phyloP scores from a whole-genome alignment of 345 rosid species.

The Pugionium dolabratum region DNA sequence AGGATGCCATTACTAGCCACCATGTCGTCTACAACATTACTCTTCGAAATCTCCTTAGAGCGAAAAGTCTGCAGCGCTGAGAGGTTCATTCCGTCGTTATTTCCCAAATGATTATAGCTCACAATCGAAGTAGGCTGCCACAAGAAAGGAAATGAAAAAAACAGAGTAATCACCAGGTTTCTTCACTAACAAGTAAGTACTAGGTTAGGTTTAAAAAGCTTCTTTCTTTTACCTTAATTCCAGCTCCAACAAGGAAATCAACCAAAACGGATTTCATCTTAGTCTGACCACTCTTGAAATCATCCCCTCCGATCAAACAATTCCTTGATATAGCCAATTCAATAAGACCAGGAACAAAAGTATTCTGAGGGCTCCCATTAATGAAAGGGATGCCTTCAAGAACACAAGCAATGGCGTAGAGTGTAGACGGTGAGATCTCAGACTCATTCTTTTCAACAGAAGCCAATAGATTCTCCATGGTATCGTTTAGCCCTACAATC shows the following conservation, averaged over 20 bases:
- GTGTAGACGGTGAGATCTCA: constrained; percentile 95
- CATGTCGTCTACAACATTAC: constrained; percentile 98
- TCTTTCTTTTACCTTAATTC: constrained; percentile 68
- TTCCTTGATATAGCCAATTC: constrained; percentile 84
- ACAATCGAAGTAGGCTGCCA: constrained; percentile 94
- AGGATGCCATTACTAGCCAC: constrained; percentile 91
- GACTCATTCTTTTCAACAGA: constrained; percentile 76
- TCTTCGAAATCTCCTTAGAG: constrained; percentile 95
- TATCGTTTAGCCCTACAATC: constrained; percentile 81
- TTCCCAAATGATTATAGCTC: constrained; percentile 96
- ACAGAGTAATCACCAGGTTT: neutral
- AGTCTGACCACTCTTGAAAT: constrained; percentile 99
- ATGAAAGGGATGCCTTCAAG: constrained; percentile 88
- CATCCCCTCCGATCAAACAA: constrained; percentile 95
- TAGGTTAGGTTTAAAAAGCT: constrained; percentile 9
- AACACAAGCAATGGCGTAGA: constrained; percentile 85
- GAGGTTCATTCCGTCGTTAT: constrained; percentile 96
- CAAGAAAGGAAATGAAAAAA: neutral
- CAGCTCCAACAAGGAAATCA: constrained; percentile 98
- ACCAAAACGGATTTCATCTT: constrained; percentile 97
- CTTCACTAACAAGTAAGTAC: constrained; percentile 8
- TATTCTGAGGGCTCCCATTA: constrained; percentile 98
- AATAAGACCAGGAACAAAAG: constrained; percentile 93
- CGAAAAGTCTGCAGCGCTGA: constrained; percentile 97
- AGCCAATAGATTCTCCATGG: constrained; percentile 72